Conservation (phyloP, 2,329 filamentous ascomycete species). For the Magnaporthiopsis incrustans region DNA sequence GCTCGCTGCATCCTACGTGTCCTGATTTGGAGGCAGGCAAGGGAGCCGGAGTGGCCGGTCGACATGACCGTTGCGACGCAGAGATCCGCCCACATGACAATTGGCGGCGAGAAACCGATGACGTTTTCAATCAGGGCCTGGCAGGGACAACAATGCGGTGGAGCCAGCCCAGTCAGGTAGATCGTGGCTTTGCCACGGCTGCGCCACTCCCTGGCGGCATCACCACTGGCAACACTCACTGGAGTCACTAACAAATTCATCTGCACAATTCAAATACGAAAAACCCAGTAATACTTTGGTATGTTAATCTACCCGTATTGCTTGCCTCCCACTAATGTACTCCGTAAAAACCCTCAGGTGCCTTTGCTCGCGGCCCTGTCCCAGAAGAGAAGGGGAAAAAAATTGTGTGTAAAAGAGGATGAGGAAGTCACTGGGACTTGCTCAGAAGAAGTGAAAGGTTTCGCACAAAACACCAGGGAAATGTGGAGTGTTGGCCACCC, state of each 20-base stretch:
- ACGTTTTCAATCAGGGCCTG: neutral
- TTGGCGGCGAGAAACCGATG: neutral
- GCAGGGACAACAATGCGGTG: neutral
- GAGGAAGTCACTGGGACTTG: neutral
- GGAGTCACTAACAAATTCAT: no score
- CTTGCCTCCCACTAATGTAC: neutral
- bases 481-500: no score
- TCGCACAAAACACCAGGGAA: neutral
- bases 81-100: neutral
- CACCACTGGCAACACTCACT: no score
- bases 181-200: neutral
- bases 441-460: neutral
- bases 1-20: neutral
- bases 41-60: neutral
- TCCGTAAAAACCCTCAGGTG: neutral
- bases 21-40: neutral
- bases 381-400: neutral
- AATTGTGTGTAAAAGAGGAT: neutral
- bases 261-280: no score
- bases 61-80: neutral
- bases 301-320: neutral
- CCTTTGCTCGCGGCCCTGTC: neutral
- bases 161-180: neutral
- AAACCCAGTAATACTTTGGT: neutral
- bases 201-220: no score